phyloP scores from a whole-genome alignment of 441 rosid species.

The Jatropha multifida region DNA sequence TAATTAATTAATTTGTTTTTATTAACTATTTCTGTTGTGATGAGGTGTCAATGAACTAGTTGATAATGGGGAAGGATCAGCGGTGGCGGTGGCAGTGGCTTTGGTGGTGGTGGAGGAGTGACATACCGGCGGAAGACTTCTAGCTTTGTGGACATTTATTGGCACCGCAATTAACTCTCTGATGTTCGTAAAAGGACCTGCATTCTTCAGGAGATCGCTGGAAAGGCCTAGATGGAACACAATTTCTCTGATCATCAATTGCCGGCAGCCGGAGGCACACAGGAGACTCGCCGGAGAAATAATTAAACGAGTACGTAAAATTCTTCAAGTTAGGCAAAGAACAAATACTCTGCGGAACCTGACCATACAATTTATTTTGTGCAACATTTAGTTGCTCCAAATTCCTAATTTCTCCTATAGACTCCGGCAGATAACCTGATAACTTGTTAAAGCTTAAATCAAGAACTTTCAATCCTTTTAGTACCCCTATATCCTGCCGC shows the following conservation, averaged over 20 bases:
- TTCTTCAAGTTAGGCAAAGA: constrained; percentile 60
- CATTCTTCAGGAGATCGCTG: constrained; percentile 66
- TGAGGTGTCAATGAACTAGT: not conserved
- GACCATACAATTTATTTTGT: constrained; percentile 58
- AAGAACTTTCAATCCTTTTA: constrained; percentile 55
- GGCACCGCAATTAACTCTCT: constrained; percentile 40
- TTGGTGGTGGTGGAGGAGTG: not conserved
- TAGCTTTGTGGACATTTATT: constrained; percentile 3
- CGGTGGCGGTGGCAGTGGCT: not conserved
- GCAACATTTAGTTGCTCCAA: constrained; percentile 77
- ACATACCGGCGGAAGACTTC: not conserved
- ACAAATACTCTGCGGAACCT: constrained; percentile 62
- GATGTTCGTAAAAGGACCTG: constrained; percentile 46
- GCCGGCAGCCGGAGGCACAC: constrained; percentile 48
- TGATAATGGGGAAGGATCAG: not conserved
- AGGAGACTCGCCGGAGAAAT: constrained; percentile 54
- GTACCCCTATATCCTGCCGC: constrained; percentile 47
- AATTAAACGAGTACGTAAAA: constrained; percentile 70
- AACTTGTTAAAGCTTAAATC: constrained; percentile 65
- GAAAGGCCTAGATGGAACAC: constrained; percentile 55
- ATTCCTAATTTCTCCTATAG: constrained; percentile 53
- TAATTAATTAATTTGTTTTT: not conserved
- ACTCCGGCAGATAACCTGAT: constrained; percentile 60
- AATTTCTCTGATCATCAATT: constrained; percentile 56
- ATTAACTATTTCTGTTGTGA: not conserved